phyloP scores from a whole-genome alignment of 495 filamentous ascomycete genomes.

The Penicillium antarcticum region DNA sequence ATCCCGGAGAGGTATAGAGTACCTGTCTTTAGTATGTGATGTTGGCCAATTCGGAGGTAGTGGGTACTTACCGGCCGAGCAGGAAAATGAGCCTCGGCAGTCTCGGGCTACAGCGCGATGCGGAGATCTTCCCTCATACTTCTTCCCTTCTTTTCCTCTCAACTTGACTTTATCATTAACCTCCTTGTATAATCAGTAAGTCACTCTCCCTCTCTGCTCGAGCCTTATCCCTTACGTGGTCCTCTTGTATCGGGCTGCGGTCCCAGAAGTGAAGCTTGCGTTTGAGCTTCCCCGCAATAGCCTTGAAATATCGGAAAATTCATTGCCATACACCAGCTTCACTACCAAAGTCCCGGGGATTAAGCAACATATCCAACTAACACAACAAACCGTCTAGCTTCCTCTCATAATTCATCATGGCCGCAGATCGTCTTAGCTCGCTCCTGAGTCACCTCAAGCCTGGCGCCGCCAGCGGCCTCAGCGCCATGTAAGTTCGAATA shows the following conservation, averaged over 20 bases:
- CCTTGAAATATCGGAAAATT: constrained; percentile 3
- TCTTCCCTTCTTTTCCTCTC: background rate
- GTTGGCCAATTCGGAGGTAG: constrained; percentile 1
- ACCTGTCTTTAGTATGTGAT: too few relatives aligned
- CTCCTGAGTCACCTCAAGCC: constrained; percentile 86
- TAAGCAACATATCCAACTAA: background rate
- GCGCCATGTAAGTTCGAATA: constrained; percentile 63
- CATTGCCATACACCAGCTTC: background rate
- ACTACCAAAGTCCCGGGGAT: background rate
- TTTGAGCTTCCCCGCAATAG: constrained; percentile 25
- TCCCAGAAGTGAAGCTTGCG: background rate
- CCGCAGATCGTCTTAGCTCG: constrained; percentile 77
- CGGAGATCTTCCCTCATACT: constrained; percentile 13
- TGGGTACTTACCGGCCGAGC: constrained; percentile 10
- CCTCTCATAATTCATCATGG: constrained; percentile 55
- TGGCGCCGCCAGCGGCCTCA: constrained; percentile 49
- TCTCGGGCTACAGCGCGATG: constrained; percentile 17
- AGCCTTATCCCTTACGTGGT: background rate
- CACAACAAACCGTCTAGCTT: background rate
- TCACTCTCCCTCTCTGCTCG: background rate
- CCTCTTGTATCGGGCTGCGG: background rate
- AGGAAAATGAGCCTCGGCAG: constrained; percentile 25
- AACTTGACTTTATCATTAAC: background rate
- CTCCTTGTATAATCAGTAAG: constrained; percentile 14
- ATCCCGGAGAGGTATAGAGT: too few relatives aligned